Evolutionary conservation across 2,329 filamentous ascomycete species (phyloP).

Genomic region (Penicillium oxalicum): DNA sequence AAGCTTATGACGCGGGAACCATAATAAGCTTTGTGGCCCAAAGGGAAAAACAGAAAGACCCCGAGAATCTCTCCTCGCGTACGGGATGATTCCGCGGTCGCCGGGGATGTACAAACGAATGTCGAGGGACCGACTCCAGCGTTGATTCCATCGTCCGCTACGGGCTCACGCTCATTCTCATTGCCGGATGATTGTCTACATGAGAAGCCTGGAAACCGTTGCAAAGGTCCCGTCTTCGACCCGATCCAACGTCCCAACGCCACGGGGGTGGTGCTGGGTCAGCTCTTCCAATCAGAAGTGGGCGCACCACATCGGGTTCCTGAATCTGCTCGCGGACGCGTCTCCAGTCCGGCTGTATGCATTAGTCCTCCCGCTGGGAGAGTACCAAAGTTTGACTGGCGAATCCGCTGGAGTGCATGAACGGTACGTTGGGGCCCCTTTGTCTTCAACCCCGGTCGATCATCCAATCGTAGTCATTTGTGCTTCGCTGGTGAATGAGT

Average conservation of each 20-base stretch:
- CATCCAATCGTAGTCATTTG: background rate
- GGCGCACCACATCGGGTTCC: conserved; percentile 16
- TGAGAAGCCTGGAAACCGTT: no score
- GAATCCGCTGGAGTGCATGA: conserved; percentile 20
- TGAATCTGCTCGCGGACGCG: conserved; percentile 5
- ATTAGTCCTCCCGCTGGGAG: conserved; percentile 20
- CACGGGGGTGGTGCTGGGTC: conserved; percentile 9
- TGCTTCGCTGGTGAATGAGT: no score
- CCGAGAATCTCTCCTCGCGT: no score
- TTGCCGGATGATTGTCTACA: no score
- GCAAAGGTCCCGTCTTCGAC: no score
- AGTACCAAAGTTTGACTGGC: conserved; percentile 8
- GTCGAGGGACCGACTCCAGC: no score
- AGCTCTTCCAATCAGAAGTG: conserved; percentile 8
- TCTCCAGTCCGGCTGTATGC: conserved; percentile 24
- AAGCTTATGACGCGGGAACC: background rate
- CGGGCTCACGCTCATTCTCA: no score
- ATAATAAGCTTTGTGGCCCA: background rate
- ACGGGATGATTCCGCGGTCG: no score
- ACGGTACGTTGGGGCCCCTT: conserved; percentile 12
- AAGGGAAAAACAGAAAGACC: no score
- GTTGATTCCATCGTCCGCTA: no score
- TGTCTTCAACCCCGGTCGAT: background rate
- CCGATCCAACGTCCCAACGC: conserved; percentile 8
- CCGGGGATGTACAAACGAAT: no score